Evolutionary conservation across 371 early-diverging fungal genomes (phyloP).

Genomic region (Syncephalastrum racemosum): DNA sequence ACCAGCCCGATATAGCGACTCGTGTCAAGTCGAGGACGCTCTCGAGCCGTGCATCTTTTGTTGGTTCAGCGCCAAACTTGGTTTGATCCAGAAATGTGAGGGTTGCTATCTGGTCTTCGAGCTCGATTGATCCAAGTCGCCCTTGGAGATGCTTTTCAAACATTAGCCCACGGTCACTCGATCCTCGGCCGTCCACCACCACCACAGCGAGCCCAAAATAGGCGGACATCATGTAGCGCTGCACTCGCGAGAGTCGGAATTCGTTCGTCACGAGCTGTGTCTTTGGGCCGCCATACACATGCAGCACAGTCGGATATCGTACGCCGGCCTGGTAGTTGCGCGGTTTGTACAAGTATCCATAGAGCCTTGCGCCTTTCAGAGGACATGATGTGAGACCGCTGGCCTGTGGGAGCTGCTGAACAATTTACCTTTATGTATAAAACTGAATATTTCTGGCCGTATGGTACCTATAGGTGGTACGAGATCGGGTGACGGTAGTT

Average conservation of each 20-base stretch:
- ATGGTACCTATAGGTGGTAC: too few relatives aligned
- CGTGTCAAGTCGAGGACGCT: constrained; percentile 58
- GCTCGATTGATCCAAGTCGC: constrained; percentile 63
- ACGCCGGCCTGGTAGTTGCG: constrained; percentile 43
- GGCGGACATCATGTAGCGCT: constrained; percentile 63
- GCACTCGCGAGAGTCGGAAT: constrained; percentile 63
- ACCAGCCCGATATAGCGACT: constrained; percentile 72
- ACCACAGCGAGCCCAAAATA: constrained; percentile 71
- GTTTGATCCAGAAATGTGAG: constrained; percentile 51
- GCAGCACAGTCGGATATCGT: constrained; percentile 58
- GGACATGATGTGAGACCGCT: background rate
- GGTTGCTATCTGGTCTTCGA: constrained; percentile 72
- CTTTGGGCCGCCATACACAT: constrained; percentile 68
- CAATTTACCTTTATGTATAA: background rate
- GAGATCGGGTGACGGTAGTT: too few relatives aligned
- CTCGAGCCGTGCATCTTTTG: constrained; percentile 9
- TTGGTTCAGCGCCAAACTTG: constrained; percentile 46
- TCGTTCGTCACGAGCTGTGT: constrained; percentile 74
- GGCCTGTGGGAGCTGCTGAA: too few relatives aligned
- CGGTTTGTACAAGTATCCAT: constrained; percentile 70
- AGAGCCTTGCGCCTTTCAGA: constrained; percentile 38
- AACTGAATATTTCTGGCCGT: constrained; percentile 11
- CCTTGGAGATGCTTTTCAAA: constrained; percentile 63
- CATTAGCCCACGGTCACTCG: constrained; percentile 65
- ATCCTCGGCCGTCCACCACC: constrained; percentile 76